phyloP scores from a whole-genome alignment of 768 basidiomycete species.

The Hericium erinaceus region DNA sequence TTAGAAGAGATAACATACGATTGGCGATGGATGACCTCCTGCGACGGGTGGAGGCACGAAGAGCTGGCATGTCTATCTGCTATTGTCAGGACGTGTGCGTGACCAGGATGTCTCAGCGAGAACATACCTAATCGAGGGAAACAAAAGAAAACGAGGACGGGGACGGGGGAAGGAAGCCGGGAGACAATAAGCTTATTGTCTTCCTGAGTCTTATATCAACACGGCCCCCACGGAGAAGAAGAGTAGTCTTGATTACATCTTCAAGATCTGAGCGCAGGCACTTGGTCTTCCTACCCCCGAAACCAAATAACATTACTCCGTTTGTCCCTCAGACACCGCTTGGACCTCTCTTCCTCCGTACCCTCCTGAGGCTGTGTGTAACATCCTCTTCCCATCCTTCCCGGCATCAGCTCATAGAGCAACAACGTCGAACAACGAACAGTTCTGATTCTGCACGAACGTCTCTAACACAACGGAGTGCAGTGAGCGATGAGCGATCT shows the following conservation, averaged over 20 bases:
- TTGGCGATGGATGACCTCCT: conserved; percentile 14
- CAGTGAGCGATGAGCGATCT: background rate
- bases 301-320: background rate
- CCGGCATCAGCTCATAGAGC: background rate
- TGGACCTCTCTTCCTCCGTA: background rate
- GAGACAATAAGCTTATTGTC: conserved; percentile 8
- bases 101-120: background rate
- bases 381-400: background rate
- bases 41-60: conserved; percentile 9
- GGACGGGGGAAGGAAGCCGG: conserved; percentile 1
- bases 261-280: background rate
- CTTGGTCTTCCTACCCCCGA: background rate
- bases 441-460: background rate
- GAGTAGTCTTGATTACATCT: background rate
- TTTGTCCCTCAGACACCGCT: no score
- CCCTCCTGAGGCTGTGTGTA: background rate
- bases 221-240: background rate
- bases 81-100: background rate
- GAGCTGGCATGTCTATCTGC: conserved; percentile 10
- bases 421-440: background rate
- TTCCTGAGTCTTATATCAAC: conserved; percentile 11
- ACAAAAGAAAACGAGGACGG: conserved; percentile 9
- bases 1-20: conserved; percentile 5
- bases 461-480: background rate
- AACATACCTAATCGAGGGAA: conserved; percentile 14